A percentile compares a stretch with the other conserved stretches of the same genome.
These are phyloP conservation scores for Xylogone sp. DNA, from an alignment of 2,329 filamentous ascomycete genomes.

Conservation along the genomic window DNA sequence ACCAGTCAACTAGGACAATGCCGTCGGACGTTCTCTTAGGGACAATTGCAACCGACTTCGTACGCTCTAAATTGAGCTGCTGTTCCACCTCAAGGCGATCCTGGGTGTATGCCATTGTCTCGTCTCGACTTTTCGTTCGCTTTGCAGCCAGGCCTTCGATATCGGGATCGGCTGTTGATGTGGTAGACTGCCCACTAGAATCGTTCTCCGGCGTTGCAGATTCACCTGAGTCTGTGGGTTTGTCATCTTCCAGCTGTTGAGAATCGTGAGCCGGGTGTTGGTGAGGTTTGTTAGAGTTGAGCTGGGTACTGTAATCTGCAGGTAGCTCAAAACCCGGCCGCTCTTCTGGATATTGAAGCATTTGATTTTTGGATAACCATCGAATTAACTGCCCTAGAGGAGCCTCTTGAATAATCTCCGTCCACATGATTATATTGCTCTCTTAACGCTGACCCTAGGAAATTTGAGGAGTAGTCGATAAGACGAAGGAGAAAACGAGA, in stretches of 20 bases:
- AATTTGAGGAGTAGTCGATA: no score
- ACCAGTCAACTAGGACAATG: constrained; percentile 46
- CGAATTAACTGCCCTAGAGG: constrained; percentile 53
- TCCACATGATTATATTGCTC: no score
- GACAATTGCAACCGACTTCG: constrained; percentile 34
- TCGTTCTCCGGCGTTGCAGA: no score
- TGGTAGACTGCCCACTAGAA: no score
- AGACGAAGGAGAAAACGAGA: no score
- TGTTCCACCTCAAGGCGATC: constrained; percentile 31
- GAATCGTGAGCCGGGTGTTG: no score
- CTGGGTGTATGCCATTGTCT: constrained; percentile 18
- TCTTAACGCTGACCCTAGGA: no score
- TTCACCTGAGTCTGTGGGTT: no score
- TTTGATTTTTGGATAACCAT: constrained; percentile 43
- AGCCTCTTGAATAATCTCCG: constrained; percentile 43
- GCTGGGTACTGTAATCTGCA: constrained; percentile 24
- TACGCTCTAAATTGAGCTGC: constrained; percentile 27
- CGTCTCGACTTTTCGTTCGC: background rate
- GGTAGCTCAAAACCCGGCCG: constrained; percentile 47
- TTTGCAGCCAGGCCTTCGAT: no score
- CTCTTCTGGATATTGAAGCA: constrained; percentile 56
- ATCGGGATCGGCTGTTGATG: no score
- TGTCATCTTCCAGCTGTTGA: no score
- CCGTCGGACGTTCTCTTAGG: constrained; percentile 46
- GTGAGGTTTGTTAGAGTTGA: background rate